Evolutionary conservation across 371 early-diverging fungal species (phyloP).

Genomic region (Homolaphlyctis polyrhiza): DNA sequence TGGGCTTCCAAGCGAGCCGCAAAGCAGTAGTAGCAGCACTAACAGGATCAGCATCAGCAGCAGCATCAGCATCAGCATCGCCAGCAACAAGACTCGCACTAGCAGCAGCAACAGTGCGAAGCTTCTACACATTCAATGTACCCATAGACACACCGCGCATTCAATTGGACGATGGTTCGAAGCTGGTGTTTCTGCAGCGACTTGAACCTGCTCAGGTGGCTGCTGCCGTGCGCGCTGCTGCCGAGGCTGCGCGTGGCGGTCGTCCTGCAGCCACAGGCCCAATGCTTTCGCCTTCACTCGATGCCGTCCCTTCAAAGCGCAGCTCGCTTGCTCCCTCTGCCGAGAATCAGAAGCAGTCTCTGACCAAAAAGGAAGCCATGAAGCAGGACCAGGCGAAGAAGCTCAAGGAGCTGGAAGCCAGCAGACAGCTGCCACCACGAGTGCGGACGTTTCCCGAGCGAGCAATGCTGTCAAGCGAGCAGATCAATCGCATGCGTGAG

Average conservation of each 20-base stretch:
- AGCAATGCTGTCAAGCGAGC: slow-evolving; percentile 10
- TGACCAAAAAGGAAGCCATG: neutral
- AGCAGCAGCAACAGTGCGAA: no score
- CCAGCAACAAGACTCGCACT: neutral
- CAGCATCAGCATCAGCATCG: neutral
- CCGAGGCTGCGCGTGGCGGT: no score
- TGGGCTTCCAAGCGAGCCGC: neutral
- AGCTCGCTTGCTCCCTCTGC: neutral
- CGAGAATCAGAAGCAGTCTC: slow-evolving; percentile 3
- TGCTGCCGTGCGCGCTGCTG: no score
- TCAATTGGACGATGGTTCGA: slow-evolving; percentile 36
- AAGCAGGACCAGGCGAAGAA: neutral
- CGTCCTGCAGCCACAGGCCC: no score
- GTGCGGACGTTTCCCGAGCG: slow-evolving; percentile 23
- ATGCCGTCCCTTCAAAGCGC: no score
- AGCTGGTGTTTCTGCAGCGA: slow-evolving; percentile 24
- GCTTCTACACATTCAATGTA: slow-evolving; percentile 34
- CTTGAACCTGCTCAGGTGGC: no score
- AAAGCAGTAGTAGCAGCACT: neutral
- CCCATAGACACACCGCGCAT: slow-evolving; percentile 32
- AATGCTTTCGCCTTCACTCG: no score
- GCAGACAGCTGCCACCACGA: slow-evolving; percentile 23
- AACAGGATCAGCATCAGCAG: neutral
- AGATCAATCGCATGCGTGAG: slow-evolving; percentile 20
- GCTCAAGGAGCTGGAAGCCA: neutral